phyloP scores from a whole-genome alignment of 192 early-diverging fungal species.

The Coemansia sp. region DNA sequence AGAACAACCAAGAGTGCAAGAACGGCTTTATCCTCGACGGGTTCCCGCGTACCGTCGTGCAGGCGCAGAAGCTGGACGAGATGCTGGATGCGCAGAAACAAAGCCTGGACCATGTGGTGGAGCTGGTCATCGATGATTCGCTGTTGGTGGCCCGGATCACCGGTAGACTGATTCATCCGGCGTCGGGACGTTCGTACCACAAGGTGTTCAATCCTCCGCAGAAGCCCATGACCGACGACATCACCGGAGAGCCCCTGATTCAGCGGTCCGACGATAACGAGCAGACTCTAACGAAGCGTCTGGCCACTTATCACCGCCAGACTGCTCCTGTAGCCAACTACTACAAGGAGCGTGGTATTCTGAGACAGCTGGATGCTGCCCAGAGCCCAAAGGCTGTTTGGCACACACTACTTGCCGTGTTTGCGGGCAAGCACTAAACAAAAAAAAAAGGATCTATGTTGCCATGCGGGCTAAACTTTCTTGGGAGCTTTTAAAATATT shows the following conservation, averaged over 20 bases:
- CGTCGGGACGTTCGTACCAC: constrained; percentile 95
- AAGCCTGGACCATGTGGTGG: constrained; percentile 82
- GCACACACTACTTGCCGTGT: constrained; percentile 85
- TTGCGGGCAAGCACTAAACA: constrained; percentile 54
- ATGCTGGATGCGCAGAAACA: constrained; percentile 86
- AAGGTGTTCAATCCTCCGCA: constrained; percentile 96
- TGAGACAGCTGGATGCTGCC: constrained; percentile 88
- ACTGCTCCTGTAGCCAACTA: constrained; percentile 81
- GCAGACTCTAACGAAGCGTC: constrained; percentile 86
- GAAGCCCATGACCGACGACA: constrained; percentile 83
- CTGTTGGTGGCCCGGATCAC: constrained; percentile 94
- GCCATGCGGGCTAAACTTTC: neutral
- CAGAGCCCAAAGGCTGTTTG: constrained; percentile 87
- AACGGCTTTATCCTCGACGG: constrained; percentile 99
- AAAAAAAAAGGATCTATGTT: neutral
- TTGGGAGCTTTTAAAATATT: neutral
- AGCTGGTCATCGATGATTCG: constrained; percentile 90
- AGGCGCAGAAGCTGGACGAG: constrained; percentile 97
- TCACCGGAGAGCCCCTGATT: constrained; percentile 96
- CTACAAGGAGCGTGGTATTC: constrained; percentile 93
- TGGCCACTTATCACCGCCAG: constrained; percentile 80
- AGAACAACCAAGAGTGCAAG: constrained; percentile 91
- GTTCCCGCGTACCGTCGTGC: constrained; percentile 96
- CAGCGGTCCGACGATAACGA: constrained; percentile 98
- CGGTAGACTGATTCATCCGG: constrained; percentile 91